Conservation (phyloP, 345 rosid species). For the Citrus cavaleriei region DNA sequence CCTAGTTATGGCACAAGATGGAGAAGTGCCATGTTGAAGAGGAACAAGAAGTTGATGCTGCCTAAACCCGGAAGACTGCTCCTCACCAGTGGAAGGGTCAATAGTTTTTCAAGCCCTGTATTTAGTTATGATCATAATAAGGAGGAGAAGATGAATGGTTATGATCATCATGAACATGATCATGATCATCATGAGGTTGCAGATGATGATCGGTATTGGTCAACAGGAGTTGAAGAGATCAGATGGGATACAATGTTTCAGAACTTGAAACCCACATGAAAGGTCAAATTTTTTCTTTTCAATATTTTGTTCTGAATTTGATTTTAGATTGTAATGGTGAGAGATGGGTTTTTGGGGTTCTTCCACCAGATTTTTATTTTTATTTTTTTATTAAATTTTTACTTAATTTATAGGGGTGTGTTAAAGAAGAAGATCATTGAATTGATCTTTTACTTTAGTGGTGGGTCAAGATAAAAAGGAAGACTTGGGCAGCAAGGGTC, state of each 20-base stretch:
- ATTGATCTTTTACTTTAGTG: constrained; percentile 13
- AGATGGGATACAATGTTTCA: constrained; percentile 98
- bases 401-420: neutral
- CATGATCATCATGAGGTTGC: neutral
- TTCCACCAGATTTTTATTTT: constrained; percentile 42
- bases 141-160: constrained; percentile 34
- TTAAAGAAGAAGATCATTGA: neutral
- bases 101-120: constrained; percentile 51
- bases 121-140: constrained; percentile 31
- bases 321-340: constrained; percentile 36
- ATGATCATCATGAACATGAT: neutral
- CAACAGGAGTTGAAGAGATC: constrained; percentile 52
- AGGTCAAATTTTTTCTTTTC: neutral
- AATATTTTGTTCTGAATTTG: neutral
- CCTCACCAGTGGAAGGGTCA: constrained; percentile 56
- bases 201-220: constrained; percentile 42
- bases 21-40: constrained; percentile 68
- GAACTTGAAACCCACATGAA: constrained; percentile 81
- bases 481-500: constrained; percentile 24
- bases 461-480: constrained; percentile 27
- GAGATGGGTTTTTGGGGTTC: constrained; percentile 59
- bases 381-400: neutral
- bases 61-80: constrained; percentile 48
- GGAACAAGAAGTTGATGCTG: constrained; percentile 49
- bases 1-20: constrained; percentile 40